Base-by-base conservation (phyloP, 306 rosid genomes). In the Trifolium fragiferum region DNA sequence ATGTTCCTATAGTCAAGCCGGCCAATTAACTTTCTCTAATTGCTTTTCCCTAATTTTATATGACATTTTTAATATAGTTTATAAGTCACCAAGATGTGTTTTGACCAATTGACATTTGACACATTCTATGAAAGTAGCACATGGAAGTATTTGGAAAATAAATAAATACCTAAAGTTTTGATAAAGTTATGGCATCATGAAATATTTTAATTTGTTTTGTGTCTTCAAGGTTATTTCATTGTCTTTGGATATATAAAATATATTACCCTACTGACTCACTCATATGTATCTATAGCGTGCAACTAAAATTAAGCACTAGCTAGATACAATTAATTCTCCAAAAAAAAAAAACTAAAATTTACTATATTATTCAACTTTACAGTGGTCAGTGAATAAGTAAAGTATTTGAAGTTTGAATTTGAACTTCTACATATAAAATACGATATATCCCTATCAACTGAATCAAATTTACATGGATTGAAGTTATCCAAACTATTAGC, bases 1-100 rank as follows among this genome's bases (percentile, higher is more conserved):
- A 69, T 50, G 32, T 1, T 67, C 67, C 69, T 69, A 59, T 70
- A 74, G 86, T 83, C 89, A 83, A 87, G 88, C 88, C 83, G 71
- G 66, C 81, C 78, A 75, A 79, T 76, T 54, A 51, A 66, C 53
- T 61, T 60, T 21, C 27, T 40, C 72, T 33, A 5, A 58, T 13
- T 40, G 16, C 54, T 30, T 38, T 38, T 11, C 47, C 9, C 32
- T 27, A 37, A 18, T 30, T 72, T 71, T 25, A 63, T 65, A 55
- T 55, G 57, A 69, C 33, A 40, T 68, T 35, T 66, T 23, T 30
- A n/a, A 57, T 58, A 73, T 73, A 66, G 27, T 78, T 65, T 0
- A 61, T 14, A 3, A 54, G 15, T 69, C 60, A 75, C 27, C 21
- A 72, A 67, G 62, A 83, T 80, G 57, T 72, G 66, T 47, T 14